These are phyloP conservation scores for Fraxinus pennsylvanica DNA, from an alignment of 257 asterid species.

Conservation along the genomic window DNA sequence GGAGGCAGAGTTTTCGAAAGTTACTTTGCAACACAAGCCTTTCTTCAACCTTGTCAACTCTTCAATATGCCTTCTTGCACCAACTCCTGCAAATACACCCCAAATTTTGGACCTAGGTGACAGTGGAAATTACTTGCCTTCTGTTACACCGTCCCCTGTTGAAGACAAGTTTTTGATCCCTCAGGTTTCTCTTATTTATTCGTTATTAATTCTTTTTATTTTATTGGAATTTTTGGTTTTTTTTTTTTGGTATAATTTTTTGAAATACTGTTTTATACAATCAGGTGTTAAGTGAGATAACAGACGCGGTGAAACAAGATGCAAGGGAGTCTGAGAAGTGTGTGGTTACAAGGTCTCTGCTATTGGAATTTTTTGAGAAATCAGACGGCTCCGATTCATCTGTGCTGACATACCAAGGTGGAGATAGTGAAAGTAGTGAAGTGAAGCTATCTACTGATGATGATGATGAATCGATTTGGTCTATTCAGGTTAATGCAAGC, in stretches of 20 bases:
- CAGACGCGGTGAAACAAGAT: slow-evolving; percentile 38
- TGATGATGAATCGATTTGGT: slow-evolving; percentile 67
- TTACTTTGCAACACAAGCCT: slow-evolving; percentile 43
- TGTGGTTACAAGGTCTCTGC: slow-evolving; percentile 58
- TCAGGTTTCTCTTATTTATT: slow-evolving; percentile 40
- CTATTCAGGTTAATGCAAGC: slow-evolving; percentile 76
- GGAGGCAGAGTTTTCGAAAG: slow-evolving; percentile 63
- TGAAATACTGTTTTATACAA: neutral
- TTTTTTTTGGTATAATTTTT: neutral
- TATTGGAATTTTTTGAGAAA: slow-evolving; percentile 70
- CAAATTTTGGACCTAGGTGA: slow-evolving; percentile 28
- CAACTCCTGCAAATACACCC: slow-evolving; percentile 92
- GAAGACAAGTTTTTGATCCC: slow-evolving; percentile 46
- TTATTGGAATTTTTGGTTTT: too few species aligned
- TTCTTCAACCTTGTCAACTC: slow-evolving; percentile 45
- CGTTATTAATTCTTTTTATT: neutral
- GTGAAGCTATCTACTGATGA: slow-evolving; percentile 38
- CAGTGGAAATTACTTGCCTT: slow-evolving; percentile 12
- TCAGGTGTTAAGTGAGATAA: neutral
- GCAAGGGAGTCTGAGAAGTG: slow-evolving; percentile 38
- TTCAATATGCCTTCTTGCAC: slow-evolving; percentile 62
- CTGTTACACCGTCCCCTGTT: slow-evolving; percentile 40
- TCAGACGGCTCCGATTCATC: slow-evolving; percentile 30
- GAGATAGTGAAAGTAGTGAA: neutral
- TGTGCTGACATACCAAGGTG: slow-evolving; percentile 40